Evolutionary conservation across 306 rosid genomes (phyloP), one percentile per base, ranked within the genome.

Genomic region (Leucaena leucocephala): DNA sequence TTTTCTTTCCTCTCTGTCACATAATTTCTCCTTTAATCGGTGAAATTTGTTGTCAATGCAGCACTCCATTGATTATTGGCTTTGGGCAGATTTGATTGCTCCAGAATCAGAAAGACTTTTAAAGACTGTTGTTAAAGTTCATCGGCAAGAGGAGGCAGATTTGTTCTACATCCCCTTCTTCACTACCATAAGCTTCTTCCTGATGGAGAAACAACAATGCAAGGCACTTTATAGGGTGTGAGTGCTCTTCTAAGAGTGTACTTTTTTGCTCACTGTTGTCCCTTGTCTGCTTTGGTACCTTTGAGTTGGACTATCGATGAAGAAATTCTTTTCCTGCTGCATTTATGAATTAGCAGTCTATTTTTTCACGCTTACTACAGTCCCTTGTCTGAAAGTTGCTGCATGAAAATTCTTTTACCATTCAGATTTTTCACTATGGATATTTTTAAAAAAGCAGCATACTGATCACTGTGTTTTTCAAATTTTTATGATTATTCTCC

Each of bases 171-270:
- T 95, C 54, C 98, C 98, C 0, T 92, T 95, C 89, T 92, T 95
- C 91, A 95, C 98, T 57, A 95, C 98, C 54, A 95, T 95, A 17
- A 91, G 97, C 85, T 95, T 89, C 86, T 95, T 95, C 89, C 89
- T 95, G 59, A 44, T 92, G 90, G 98, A 95, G 80, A 92, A 91
- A 76, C 98, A 95, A 82, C 90, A 88, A 80, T 95, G 98, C 91
- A 95, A 95, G 87, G 92, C 98, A 54, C 98, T 95, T 87, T 95
- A 95, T 86, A 95, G 98, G 98, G 98, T 94, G 93, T 92, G 98
- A 92, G 94, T 94, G 97, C 90, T 78, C 90, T 81, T 80, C 88
- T 83, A 82, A 83, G 78, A 76, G 73, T 83, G 82, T 16, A 2
- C 40, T 76, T 75, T 76, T 68, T 44, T 43, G 33, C 48, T 65